Evolutionary conservation across 192 early-diverging fungal species (phyloP).

Genomic region (Entophlyctis luteolus): DNA sequence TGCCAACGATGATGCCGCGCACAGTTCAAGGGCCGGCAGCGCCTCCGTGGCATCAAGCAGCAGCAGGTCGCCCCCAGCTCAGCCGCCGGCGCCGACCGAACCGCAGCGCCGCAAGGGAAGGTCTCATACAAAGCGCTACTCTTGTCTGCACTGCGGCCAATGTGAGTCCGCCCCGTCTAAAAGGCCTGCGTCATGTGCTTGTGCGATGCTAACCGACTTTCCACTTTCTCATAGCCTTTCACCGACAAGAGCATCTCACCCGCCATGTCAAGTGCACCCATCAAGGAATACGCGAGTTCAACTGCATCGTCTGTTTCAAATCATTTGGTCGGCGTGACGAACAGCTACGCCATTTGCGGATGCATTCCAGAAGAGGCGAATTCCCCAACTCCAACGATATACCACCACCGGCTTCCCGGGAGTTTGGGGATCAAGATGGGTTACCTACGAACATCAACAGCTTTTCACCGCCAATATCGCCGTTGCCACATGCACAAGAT

Average conservation of each 20-base stretch:
- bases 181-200: no score
- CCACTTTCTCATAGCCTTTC: neutral
- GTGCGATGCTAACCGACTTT: neutral
- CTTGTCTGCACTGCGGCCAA: neutral
- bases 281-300: neutral
- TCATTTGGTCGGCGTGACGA: slow-evolving; percentile 9
- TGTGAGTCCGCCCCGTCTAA: neutral
- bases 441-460: neutral
- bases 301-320: neutral
- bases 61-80: no score
- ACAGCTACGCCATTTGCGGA: slow-evolving; percentile 11
- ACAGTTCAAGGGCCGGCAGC: no score
- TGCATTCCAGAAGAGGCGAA: slow-evolving; percentile 6
- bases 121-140: neutral
- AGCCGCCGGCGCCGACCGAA: neutral
- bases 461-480: neutral
- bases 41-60: no score
- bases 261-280: slow-evolving; percentile 10
- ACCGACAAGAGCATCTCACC: slow-evolving; percentile 3
- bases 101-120: neutral
- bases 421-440: neutral
- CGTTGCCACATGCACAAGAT: neutral
- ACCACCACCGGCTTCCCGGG: neutral
- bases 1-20: no score
- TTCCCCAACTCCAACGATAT: neutral